Conservation (phyloP, 345 rosid genomes). For the Cardamine chenopodiifolia region DNA sequence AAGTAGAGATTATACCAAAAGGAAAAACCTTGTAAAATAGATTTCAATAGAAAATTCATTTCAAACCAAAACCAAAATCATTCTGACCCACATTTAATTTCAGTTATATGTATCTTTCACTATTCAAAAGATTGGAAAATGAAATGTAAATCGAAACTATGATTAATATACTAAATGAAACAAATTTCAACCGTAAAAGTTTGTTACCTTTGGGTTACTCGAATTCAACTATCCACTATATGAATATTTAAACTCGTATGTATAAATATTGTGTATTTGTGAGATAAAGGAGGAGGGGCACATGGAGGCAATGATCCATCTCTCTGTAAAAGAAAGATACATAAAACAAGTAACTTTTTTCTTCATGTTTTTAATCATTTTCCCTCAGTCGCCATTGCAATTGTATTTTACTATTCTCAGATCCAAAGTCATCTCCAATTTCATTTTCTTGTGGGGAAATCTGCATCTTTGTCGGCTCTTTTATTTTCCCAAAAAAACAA, state of each 20-base stretch:
- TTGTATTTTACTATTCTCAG: conserved; percentile 21
- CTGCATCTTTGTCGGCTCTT: conserved; percentile 20
- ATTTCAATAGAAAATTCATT: too few relatives aligned
- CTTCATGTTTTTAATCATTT: conserved; percentile 20
- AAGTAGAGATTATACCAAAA: neutral
- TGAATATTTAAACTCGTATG: conserved; percentile 4
- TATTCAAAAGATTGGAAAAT: neutral
- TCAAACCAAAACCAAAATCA: too few relatives aligned
- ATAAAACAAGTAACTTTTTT: conserved; percentile 14
- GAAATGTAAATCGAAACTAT: neutral
- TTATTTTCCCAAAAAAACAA: conserved; percentile 34
- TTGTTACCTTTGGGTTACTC: conserved; percentile 1
- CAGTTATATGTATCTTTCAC: neutral
- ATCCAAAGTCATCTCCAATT: conserved; percentile 44
- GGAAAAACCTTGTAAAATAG: too few relatives aligned
- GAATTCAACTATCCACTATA: neutral
- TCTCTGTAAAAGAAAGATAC: conserved; percentile 30
- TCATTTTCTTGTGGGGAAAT: conserved; percentile 18
- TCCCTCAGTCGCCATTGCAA: neutral
- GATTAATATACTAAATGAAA: neutral
- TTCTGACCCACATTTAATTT: neutral
- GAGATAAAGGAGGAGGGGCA: conserved; percentile 16
- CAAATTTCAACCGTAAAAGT: neutral
- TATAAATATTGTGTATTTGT: neutral
- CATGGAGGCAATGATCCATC: conserved; percentile 39